Evolutionary conservation across 768 basidiomycete genomes (phyloP).

Genomic region (Lentinula boryana): DNA sequence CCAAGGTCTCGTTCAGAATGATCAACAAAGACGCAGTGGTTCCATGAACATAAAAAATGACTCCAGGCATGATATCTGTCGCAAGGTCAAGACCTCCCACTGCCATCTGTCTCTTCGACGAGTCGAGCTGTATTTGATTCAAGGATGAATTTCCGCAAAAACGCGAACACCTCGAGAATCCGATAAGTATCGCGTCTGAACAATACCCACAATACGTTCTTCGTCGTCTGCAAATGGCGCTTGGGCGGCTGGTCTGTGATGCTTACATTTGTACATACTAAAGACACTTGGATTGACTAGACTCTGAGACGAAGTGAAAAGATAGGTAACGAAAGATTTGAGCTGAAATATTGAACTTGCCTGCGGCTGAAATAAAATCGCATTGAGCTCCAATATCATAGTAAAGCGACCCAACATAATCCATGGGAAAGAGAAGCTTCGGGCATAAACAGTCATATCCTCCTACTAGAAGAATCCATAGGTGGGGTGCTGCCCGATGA

Average conservation of each 20-base stretch:
- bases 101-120: constrained; percentile 38
- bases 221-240: constrained; percentile 53
- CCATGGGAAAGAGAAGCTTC: constrained; percentile 68
- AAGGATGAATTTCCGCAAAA: constrained; percentile 62
- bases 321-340: neutral
- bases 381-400: neutral
- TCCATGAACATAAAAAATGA: constrained; percentile 36
- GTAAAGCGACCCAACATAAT: constrained; percentile 15
- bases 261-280: constrained; percentile 36
- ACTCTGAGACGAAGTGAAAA: constrained; percentile 23
- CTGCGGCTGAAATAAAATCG: neutral
- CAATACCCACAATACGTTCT: constrained; percentile 57
- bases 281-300: constrained; percentile 32
- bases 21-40: constrained; percentile 36
- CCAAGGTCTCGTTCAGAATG: constrained; percentile 3
- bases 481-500: constrained; percentile 26
- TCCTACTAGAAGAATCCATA: constrained; percentile 20
- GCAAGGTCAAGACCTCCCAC: constrained; percentile 31
- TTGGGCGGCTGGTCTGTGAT: constrained; percentile 50
- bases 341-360: neutral
- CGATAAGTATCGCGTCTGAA: constrained; percentile 29
- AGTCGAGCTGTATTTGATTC: constrained; percentile 56
- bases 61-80: constrained; percentile 31
- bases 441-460: constrained; percentile 64
- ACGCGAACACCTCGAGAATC: constrained; percentile 45